Percentiles rank a stretch among this genome's conserved stretches.
Conservation (phyloP, 495 filamentous ascomycete species). For the Penicillium subrubescens region DNA sequence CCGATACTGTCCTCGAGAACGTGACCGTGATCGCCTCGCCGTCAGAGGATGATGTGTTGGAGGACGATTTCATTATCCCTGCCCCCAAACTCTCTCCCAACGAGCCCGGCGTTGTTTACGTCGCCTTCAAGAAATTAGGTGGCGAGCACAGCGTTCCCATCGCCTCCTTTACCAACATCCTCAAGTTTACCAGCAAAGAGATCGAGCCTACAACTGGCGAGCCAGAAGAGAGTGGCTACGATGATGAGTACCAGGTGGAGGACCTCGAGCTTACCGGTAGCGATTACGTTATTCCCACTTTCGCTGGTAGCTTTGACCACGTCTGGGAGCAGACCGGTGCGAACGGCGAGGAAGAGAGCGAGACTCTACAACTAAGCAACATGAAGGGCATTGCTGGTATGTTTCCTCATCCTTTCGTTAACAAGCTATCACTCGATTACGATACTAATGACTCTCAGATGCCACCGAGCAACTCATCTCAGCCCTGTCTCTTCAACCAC, state of each 20-base stretch:
- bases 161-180: slow-evolving; percentile 82
- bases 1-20: slow-evolving; percentile 85
- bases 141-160: slow-evolving; percentile 70
- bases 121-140: slow-evolving; percentile 82
- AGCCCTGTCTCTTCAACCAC: slow-evolving; percentile 84
- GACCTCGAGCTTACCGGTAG: slow-evolving; percentile 89
- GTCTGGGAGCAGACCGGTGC: slow-evolving; percentile 95
- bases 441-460: slow-evolving; percentile 61
- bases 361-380: slow-evolving; percentile 86
- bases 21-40: slow-evolving; percentile 88
- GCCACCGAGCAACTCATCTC: slow-evolving; percentile 90
- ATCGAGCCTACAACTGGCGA: slow-evolving; percentile 94
- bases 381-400: slow-evolving; percentile 92
- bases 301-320: slow-evolving; percentile 92
- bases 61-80: slow-evolving; percentile 93
- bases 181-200: slow-evolving; percentile 97
- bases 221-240: slow-evolving; percentile 89
- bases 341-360: slow-evolving; percentile 83
- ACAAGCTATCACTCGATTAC: neutral
- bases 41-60: slow-evolving; percentile 72
- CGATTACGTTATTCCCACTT: slow-evolving; percentile 91
- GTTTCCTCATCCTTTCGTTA: slow-evolving; percentile 27
- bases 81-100: slow-evolving; percentile 77
- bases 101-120: slow-evolving; percentile 89
- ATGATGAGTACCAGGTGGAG: slow-evolving; percentile 96